A percentile compares a stretch with the other conserved stretches of the same genome.
These are phyloP conservation scores for Blastocystis sp. DNA, from an alignment of 352 stramenopile genomes.

Conservation along the genomic window DNA sequence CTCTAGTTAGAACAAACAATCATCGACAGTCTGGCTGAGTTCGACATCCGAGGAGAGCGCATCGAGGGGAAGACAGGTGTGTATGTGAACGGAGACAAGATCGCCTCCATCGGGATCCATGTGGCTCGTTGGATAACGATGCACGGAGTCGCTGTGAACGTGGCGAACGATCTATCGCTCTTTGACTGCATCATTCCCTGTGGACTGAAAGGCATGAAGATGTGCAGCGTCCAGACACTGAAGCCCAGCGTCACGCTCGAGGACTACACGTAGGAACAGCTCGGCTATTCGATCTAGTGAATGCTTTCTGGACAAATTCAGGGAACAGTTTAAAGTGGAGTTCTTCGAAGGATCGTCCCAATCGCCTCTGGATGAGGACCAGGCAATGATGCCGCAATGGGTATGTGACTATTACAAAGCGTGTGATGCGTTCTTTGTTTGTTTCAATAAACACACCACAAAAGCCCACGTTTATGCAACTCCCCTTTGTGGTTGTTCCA, in stretches of 20 bases:
- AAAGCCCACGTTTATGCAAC: too few relatives aligned
- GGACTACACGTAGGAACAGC: slow-evolving; percentile 4
- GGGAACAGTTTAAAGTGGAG: slow-evolving; percentile 45
- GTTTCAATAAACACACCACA: too few relatives aligned
- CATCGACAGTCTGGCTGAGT: slow-evolving; percentile 40
- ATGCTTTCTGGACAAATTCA: slow-evolving; percentile 47
- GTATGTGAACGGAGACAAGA: slow-evolving; percentile 60
- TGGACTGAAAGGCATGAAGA: slow-evolving; percentile 58
- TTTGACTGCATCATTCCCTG: slow-evolving; percentile 60
- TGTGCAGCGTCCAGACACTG: slow-evolving; percentile 52
- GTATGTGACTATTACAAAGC: not conserved
- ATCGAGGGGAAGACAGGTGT: slow-evolving; percentile 51
- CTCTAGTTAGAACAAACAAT: slow-evolving; percentile 47
- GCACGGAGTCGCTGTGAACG: slow-evolving; percentile 58
- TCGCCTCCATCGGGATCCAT: slow-evolving; percentile 57
- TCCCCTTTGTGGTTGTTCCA: too few relatives aligned
- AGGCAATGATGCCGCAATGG: not conserved
- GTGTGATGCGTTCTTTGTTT: not conserved
- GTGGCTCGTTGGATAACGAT: slow-evolving; percentile 59
- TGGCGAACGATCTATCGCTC: slow-evolving; percentile 43
- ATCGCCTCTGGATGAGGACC: slow-evolving; percentile 18
- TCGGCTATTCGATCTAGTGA: not conserved
- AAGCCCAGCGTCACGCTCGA: slow-evolving; percentile 37
- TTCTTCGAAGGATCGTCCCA: slow-evolving; percentile 27
- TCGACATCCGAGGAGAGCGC: slow-evolving; percentile 38